Conservation (phyloP, 192 early-diverging fungal species). For the Linnemannia hyalina region DNA sequence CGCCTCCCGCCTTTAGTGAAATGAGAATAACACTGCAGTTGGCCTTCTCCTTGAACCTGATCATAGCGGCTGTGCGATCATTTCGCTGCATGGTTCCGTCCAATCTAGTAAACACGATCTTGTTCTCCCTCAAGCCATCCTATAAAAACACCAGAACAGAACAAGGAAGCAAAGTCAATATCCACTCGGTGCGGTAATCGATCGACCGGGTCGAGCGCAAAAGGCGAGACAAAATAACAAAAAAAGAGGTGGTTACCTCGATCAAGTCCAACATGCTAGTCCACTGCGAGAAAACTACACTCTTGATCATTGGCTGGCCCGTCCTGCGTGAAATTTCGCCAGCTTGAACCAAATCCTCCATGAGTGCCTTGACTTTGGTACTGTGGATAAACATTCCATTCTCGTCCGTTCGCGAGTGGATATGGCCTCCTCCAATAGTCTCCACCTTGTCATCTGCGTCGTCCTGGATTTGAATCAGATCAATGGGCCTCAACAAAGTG, state of each 20-base stretch:
- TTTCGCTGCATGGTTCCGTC: constrained; percentile 81
- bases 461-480: constrained; percentile 66
- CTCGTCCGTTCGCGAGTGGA: constrained; percentile 32
- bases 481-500: constrained; percentile 25
- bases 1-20: constrained; percentile 81
- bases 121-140: constrained; percentile 65
- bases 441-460: constrained; percentile 54
- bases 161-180: neutral
- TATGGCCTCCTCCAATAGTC: constrained; percentile 24
- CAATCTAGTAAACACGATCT: constrained; percentile 74
- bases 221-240: neutral
- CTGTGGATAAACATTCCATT: constrained; percentile 56
- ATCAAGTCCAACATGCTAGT: constrained; percentile 88
- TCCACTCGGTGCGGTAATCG: neutral
- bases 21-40: constrained; percentile 71
- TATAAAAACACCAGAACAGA: neutral
- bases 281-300: constrained; percentile 97
- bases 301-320: constrained; percentile 64
- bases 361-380: constrained; percentile 65
- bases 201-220: neutral
- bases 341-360: constrained; percentile 56
- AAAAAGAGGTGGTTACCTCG: constrained; percentile 54
- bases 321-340: constrained; percentile 24
- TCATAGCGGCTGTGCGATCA: constrained; percentile 68
- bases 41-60: constrained; percentile 68